Evolutionary conservation across 2,329 filamentous ascomycete species (phyloP), one percentile per base, ranked within the genome.

Genomic region (Emmonsiellopsis sp.): DNA sequence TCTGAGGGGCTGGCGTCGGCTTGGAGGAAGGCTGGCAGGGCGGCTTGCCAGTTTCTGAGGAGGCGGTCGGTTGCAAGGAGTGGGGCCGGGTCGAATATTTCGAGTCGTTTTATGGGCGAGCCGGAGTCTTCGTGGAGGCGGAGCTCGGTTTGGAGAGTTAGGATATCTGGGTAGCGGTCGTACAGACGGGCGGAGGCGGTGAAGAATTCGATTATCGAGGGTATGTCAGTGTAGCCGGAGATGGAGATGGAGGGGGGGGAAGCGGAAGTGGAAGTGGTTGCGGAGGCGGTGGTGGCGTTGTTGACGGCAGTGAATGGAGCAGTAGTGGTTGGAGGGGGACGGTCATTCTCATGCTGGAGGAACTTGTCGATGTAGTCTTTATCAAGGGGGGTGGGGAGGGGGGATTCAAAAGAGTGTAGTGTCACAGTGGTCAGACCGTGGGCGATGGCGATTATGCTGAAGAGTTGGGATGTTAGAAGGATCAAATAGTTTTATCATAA

Each of bases 161-260:
- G 43, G 11, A 64, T 54, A 15, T 60, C 61, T 8, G 59, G 57
- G 20, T 63, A 61, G 37, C 56, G 58, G 16, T 57, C 49, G 51
- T 64, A 64, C 13, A 65, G 56, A 30, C 58, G 56, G 10, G 56
- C 55, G 26, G 54, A 60, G 5, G 56, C 58, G 4, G 58, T 55
- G 26, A 64, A 56, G 41, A 63, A 63, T 54, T 64, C 61, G 20
- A 64, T 53, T 20, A 62, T 56, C 1, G 63, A 64, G 26, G 62
- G 60, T 31, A 58, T 54, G 9, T 64, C 63, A 8, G 32, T 43
- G 20, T 3, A 26, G 20, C 20, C 3, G 20, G 20, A 26, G 20
- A 26, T 26, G 20, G 20, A 26, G 20, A 26, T 5, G 20, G 20
- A 26, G 20, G 20, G 20, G 20, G 20, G 3, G 20, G 20, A 26